phyloP scores from a whole-genome alignment of 179 eudicot genomes.

The Amaranthus tricolor region DNA sequence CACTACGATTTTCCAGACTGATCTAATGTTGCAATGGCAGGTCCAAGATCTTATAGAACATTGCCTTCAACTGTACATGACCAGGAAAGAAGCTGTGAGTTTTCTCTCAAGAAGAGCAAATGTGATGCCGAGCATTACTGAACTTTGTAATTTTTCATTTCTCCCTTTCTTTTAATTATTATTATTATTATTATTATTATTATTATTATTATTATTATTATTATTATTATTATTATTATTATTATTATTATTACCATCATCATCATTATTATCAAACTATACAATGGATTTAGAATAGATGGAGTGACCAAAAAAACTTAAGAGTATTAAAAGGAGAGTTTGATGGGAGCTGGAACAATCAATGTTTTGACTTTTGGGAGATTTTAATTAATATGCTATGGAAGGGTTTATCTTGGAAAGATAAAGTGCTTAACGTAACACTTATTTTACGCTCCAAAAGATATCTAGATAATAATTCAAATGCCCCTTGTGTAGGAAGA shows the following conservation, averaged over 20 bases:
- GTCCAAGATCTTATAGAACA: slow-evolving; percentile 17
- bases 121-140: slow-evolving; percentile 8
- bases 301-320: not conserved
- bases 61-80: slow-evolving; percentile 16
- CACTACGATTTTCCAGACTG: not conserved
- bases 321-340: not conserved
- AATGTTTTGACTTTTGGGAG: not conserved
- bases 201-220: too few relatives aligned
- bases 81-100: slow-evolving; percentile 5
- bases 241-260: too few relatives aligned
- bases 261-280: too few relatives aligned
- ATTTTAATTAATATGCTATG: not conserved
- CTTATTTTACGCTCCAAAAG: not conserved
- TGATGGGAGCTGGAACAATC: not conserved
- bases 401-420: not conserved
- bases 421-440: not conserved
- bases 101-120: not conserved
- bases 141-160: slow-evolving; percentile 1
- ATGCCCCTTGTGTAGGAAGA: not conserved
- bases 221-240: too few relatives aligned
- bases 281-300: not conserved
- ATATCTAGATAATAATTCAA: not conserved
- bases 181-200: not conserved
- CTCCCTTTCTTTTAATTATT: not conserved
- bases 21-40: not conserved